Conservation (phyloP, 805 yeast genomes). For the Teunomyces lycoperdinae region DNA sequence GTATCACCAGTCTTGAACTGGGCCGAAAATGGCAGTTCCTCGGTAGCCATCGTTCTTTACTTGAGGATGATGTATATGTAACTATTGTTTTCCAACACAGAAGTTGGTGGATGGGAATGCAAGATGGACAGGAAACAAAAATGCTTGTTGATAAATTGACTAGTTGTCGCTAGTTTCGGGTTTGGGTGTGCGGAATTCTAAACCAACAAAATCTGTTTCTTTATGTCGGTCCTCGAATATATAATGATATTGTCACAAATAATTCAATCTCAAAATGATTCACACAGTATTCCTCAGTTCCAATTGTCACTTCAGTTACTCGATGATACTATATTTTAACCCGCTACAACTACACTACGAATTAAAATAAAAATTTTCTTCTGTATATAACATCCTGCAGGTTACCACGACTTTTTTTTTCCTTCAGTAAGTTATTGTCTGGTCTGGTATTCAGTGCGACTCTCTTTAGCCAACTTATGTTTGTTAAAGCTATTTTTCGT, state of each 20-base stretch:
- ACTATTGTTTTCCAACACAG: too few relatives aligned
- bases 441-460: background rate
- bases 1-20: conserved; percentile 31
- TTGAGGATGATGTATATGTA: background rate
- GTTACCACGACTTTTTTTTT: background rate
- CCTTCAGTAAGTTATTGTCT: background rate
- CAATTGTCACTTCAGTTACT: background rate
- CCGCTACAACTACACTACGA: background rate
- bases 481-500: too few relatives aligned
- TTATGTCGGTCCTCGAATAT: too few relatives aligned
- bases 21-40: background rate
- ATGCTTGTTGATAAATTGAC: background rate
- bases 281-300: background rate
- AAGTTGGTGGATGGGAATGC: too few relatives aligned
- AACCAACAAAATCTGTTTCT: background rate
- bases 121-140: background rate
- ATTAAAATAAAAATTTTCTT: background rate
- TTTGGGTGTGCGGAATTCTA: conserved; percentile 2
- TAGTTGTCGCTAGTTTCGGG: background rate
- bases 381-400: background rate
- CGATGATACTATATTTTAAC: background rate
- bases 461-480: background rate
- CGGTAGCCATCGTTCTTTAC: background rate
- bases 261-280: background rate
- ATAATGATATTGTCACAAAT: too few relatives aligned